Evolutionary conservation across 2,329 filamentous ascomycete species (phyloP).

Genomic region (Stagonosporopsis rhizophila): DNA sequence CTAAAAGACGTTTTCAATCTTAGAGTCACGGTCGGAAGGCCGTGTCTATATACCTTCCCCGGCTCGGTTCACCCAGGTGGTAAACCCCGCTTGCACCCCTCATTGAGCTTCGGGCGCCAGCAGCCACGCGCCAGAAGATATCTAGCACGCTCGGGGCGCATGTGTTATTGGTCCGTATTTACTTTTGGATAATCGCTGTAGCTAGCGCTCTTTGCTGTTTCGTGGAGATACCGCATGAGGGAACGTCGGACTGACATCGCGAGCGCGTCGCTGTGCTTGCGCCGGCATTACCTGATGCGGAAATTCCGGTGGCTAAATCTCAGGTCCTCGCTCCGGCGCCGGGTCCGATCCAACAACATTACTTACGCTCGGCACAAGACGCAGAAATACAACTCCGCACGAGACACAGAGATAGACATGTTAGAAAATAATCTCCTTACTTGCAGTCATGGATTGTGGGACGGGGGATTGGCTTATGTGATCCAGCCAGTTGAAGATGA

Average conservation of each 20-base stretch:
- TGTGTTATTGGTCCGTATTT: background rate
- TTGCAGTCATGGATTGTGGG: background rate
- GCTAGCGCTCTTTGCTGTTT: background rate
- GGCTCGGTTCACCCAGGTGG: constrained; percentile 16
- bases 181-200: constrained; percentile 1
- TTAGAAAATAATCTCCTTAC: background rate
- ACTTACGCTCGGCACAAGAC: constrained; percentile 8
- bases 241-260: background rate
- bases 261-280: constrained; percentile 8
- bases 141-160: background rate
- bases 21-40: constrained; percentile 1
- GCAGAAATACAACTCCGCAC: constrained; percentile 5
- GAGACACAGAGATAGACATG: constrained; percentile 2
- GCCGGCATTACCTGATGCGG: constrained; percentile 16
- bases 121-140: constrained; percentile 6
- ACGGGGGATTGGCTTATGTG: background rate
- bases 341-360: constrained; percentile 5
- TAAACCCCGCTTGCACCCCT: constrained; percentile 21
- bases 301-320: constrained; percentile 15
- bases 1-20: background rate
- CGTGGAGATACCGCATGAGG: constrained; percentile 2
- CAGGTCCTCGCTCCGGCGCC: constrained; percentile 20
- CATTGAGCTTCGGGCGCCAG: constrained; percentile 10
- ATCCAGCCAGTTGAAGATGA: background rate
- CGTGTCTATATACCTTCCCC: constrained; percentile 19